Evolutionary conservation across 1,284 basidiomycete genomes (phyloP).

Genomic region (Cryptococcus sp.): DNA sequence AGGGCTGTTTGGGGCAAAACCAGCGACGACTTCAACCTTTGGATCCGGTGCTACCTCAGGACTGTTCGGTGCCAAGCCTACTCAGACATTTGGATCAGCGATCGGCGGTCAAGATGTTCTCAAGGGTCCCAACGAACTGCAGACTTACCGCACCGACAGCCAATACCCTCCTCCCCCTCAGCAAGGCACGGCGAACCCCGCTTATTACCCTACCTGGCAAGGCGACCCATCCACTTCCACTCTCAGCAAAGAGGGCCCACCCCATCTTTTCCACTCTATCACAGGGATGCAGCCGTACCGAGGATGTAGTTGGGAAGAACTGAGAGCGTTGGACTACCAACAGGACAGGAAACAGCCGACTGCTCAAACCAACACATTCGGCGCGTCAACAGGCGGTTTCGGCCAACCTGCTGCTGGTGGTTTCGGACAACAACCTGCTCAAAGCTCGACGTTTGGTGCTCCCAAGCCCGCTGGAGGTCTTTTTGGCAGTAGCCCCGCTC

Average conservation of each 20-base stretch:
- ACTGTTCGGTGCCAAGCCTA: conserved; percentile 44
- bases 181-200: conserved; percentile 42
- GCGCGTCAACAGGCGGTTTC: conserved; percentile 42
- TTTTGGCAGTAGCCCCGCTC: conserved; percentile 44
- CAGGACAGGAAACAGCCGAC: conserved; percentile 60
- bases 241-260: conserved; percentile 24
- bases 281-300: conserved; percentile 47
- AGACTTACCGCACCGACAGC: conserved; percentile 28
- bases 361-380: conserved; percentile 38
- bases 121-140: conserved; percentile 28
- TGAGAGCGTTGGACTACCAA: conserved; percentile 58
- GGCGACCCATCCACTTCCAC: conserved; percentile 35
- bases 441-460: conserved; percentile 48
- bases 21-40: conserved; percentile 41
- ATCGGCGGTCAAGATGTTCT: conserved; percentile 9
- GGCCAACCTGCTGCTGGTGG: conserved; percentile 45
- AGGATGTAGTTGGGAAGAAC: conserved; percentile 48
- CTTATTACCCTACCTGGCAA: conserved; percentile 49
- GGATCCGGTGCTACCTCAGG: conserved; percentile 50
- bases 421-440: conserved; percentile 30
- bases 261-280: conserved; percentile 49
- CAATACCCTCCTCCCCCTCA: conserved; percentile 33
- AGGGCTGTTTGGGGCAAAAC: conserved; percentile 34
- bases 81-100: conserved; percentile 30
- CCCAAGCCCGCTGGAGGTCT: conserved; percentile 47